Conservation (phyloP, 345 rosid species). For the Pelargonium nanum region DNA sequence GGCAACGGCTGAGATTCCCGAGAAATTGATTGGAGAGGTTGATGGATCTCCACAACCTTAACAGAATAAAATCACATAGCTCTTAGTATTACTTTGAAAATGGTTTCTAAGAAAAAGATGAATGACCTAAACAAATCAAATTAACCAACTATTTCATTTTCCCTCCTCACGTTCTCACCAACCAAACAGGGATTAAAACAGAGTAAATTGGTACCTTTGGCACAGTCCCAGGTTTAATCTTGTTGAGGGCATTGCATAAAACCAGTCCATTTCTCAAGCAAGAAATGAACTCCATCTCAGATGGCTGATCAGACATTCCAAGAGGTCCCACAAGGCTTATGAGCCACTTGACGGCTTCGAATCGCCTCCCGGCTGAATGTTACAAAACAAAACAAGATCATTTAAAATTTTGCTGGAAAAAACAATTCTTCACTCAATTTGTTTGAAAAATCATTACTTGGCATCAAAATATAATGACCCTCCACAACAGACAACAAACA, state of each 20-base stretch:
- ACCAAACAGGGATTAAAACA: not conserved
- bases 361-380: conserved; percentile 59
- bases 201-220: conserved; percentile 40
- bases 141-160: not conserved
- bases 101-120: not conserved
- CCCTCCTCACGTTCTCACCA: conserved; percentile 1
- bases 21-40: conserved; percentile 30
- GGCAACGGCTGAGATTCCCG: conserved; percentile 59
- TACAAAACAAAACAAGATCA: not conserved
- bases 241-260: conserved; percentile 73
- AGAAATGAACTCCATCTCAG: conserved; percentile 80
- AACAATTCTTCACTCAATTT: too few relatives aligned
- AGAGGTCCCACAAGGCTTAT: conserved; percentile 55
- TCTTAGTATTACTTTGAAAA: too few relatives aligned
- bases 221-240: conserved; percentile 73
- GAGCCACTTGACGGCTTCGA: conserved; percentile 69
- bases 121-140: not conserved
- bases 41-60: conserved; percentile 72
- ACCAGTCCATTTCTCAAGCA: conserved; percentile 81
- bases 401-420: not conserved
- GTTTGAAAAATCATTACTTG: not conserved
- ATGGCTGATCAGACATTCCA: conserved; percentile 45
- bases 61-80: not conserved
- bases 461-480: not conserved
- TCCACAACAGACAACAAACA: not conserved